These are phyloP conservation scores for Odonthalia washingtoniensis DNA, from an alignment of 31 red algal species.

Conservation along the genomic window DNA sequence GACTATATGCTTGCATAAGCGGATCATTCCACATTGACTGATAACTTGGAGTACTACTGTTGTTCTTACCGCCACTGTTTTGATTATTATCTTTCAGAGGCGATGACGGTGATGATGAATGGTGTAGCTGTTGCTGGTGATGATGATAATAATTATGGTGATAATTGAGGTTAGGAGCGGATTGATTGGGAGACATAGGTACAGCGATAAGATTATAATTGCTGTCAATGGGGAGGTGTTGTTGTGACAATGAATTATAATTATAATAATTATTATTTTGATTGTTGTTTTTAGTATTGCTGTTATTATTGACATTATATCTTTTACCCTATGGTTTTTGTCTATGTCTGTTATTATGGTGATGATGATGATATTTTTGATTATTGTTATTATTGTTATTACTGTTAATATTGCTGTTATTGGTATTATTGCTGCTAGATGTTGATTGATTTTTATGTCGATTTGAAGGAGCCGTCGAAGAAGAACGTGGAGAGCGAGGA, in stretches of 20 bases:
- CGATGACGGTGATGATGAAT: too few relatives aligned
- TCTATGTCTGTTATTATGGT: not conserved
- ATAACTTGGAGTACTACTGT: too few relatives aligned
- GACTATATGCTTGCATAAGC: slow-evolving; percentile 59
- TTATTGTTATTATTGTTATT: not conserved
- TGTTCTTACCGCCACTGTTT: too few relatives aligned
- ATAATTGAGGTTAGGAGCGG: not conserved
- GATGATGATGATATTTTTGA: not conserved
- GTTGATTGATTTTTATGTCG: not conserved
- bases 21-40: slow-evolving; percentile 65
- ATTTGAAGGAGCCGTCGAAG: not conserved
- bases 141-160: too few relatives aligned
- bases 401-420: not conserved
- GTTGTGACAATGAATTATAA: not conserved
- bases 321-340: not conserved
- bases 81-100: too few relatives aligned
- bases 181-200: not conserved
- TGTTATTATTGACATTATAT: not conserved
- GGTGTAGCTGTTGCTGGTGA: too few relatives aligned
- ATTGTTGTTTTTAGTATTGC: not conserved
- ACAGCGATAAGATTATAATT: too few relatives aligned
- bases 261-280: not conserved
- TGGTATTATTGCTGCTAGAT: too few relatives aligned
- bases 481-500: not conserved
- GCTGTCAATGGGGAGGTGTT: not conserved